These are phyloP conservation scores for Penicillium antarcticum DNA, from an alignment of 495 filamentous ascomycete species.

Conservation along the genomic window DNA sequence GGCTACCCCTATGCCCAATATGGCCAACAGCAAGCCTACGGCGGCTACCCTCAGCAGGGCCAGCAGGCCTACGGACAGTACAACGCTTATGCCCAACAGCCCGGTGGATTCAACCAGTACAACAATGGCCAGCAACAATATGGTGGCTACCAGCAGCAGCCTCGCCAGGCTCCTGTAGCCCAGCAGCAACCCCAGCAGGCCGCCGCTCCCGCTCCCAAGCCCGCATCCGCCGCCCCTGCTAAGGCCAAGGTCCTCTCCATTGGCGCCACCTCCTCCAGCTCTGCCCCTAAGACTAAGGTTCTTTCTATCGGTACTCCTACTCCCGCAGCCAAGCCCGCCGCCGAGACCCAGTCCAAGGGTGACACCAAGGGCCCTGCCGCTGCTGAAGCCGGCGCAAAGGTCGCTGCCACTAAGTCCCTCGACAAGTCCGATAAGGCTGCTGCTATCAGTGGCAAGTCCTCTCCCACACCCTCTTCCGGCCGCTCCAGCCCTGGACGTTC, in stretches of 20 bases:
- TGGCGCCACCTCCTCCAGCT: constrained; percentile 40
- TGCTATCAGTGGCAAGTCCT: constrained; percentile 61
- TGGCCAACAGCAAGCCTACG: constrained; percentile 39
- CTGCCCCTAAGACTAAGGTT: constrained; percentile 66
- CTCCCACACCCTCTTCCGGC: constrained; percentile 74
- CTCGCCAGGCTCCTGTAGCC: constrained; percentile 46
- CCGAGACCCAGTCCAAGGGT: constrained; percentile 44
- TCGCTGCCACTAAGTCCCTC: constrained; percentile 76
- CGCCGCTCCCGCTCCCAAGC: constrained; percentile 29
- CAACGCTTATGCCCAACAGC: constrained; percentile 41
- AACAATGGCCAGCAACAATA: constrained; percentile 54
- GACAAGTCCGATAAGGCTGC: constrained; percentile 65
- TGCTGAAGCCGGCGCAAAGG: constrained; percentile 59
- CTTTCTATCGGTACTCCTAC: constrained; percentile 57
- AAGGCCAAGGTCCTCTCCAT: constrained; percentile 35
- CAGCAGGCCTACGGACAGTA: constrained; percentile 46
- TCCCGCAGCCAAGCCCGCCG: constrained; percentile 50
- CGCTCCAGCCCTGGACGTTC: constrained; percentile 65
- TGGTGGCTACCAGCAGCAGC: constrained; percentile 45
- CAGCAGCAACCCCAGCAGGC: constrained; percentile 58
- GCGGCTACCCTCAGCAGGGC: constrained; percentile 39
- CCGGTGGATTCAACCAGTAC: constrained; percentile 56
- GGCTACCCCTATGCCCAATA: constrained; percentile 44
- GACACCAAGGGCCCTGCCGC: constrained; percentile 52
- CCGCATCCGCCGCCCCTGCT: constrained; percentile 32